Evolutionary conservation across 768 basidiomycete species (phyloP).

Genomic region (Chalciporus piperatus): DNA sequence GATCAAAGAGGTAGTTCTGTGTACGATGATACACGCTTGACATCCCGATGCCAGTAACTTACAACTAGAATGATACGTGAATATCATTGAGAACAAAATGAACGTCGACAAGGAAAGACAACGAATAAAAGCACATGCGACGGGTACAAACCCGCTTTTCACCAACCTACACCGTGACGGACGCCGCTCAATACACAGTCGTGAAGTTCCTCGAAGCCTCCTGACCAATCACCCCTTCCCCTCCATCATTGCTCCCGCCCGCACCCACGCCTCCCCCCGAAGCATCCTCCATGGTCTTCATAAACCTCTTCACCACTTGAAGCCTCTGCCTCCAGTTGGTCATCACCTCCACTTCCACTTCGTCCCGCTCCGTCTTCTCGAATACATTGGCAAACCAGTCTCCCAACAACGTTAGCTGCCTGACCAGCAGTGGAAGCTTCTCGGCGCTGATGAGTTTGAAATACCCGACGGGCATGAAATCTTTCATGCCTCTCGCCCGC

Average conservation of each 20-base stretch:
- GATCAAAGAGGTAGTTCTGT: neutral
- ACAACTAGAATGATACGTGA: neutral
- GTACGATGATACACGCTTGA: neutral
- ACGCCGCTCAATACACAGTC: constrained; percentile 38
- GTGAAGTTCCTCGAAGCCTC: constrained; percentile 60
- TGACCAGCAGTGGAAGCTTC: constrained; percentile 80
- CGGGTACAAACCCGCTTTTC: constrained; percentile 4
- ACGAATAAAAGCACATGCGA: neutral
- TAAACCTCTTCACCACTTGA: constrained; percentile 73
- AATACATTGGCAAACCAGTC: constrained; percentile 92
- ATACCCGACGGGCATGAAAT: constrained; percentile 88
- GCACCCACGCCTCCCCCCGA: constrained; percentile 20
- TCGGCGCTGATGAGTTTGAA: constrained; percentile 94
- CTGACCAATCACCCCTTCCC: constrained; percentile 49
- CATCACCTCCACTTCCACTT: constrained; percentile 68
- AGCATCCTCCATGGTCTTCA: constrained; percentile 23
- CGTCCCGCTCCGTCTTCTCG: constrained; percentile 68
- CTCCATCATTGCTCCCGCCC: constrained; percentile 14
- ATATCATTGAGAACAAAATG: constrained; percentile 6
- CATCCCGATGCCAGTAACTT: neutral
- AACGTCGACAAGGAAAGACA: constrained; percentile 6
- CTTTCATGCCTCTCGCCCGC: constrained; percentile 84
- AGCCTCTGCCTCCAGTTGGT: constrained; percentile 88
- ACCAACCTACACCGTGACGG: neutral
- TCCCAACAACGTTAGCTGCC: constrained; percentile 82